These are phyloP conservation scores for Cladosporium austrohemisphaericum DNA, from an alignment of 2,329 filamentous ascomycete genomes.

Conservation along the genomic window DNA sequence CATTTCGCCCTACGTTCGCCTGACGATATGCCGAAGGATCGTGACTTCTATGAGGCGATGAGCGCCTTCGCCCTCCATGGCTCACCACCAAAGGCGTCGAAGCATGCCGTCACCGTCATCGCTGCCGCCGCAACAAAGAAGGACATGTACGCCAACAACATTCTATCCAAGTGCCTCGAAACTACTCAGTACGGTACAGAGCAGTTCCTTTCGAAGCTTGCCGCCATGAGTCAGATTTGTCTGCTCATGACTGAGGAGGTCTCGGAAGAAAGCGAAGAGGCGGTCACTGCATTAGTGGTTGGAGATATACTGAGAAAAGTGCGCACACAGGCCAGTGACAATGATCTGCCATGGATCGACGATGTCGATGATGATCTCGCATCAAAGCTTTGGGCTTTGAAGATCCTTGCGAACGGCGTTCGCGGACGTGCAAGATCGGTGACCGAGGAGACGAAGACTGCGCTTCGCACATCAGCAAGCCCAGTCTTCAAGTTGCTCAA, in stretches of 20 bases:
- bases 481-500: conserved; percentile 77
- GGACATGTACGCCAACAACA: conserved; percentile 79
- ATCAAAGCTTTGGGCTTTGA: conserved; percentile 79
- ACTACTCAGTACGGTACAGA: conserved; percentile 68
- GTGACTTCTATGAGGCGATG: conserved; percentile 76
- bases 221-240: conserved; percentile 69
- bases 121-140: conserved; percentile 73
- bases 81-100: conserved; percentile 75
- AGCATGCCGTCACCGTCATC: conserved; percentile 89
- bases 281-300: conserved; percentile 74
- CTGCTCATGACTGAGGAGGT: conserved; percentile 70
- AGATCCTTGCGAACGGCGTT: conserved; percentile 80
- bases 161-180: conserved; percentile 72
- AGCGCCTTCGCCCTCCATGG: conserved; percentile 80
- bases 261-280: conserved; percentile 64
- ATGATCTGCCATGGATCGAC: conserved; percentile 43
- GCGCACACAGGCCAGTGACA: conserved; percentile 50
- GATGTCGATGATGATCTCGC: conserved; percentile 74
- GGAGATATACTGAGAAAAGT: conserved; percentile 69
- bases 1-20: conserved; percentile 86
- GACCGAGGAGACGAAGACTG: conserved; percentile 34
- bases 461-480: conserved; percentile 52
- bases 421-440: conserved; percentile 50
- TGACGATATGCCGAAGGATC: conserved; percentile 74
- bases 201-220: conserved; percentile 70